Evolutionary conservation across 192 early-diverging fungal genomes (phyloP).

Genomic region (Entomortierella beljakovae): DNA sequence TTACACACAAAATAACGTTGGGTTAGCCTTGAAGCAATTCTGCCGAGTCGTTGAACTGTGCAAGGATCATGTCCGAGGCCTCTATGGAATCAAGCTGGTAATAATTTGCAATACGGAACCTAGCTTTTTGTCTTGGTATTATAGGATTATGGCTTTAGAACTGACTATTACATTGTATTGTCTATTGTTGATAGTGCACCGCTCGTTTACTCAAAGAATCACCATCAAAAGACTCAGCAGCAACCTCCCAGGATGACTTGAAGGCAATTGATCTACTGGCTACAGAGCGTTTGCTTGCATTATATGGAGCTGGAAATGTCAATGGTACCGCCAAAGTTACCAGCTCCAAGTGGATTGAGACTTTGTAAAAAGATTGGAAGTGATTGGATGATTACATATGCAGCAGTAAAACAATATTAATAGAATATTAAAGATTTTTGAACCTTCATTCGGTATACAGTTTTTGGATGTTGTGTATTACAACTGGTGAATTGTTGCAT

Average conservation of each 20-base stretch:
- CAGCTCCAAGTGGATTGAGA: slow-evolving; percentile 49
- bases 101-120: neutral
- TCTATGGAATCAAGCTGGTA: slow-evolving; percentile 89
- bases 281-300: slow-evolving; percentile 41
- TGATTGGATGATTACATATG: neutral
- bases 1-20: slow-evolving; percentile 74
- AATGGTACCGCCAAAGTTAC: slow-evolving; percentile 20
- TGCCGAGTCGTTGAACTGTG: slow-evolving; percentile 90
- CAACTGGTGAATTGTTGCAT: too few species aligned
- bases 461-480: too few species aligned
- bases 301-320: slow-evolving; percentile 28
- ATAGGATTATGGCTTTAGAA: too few species aligned
- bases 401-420: neutral
- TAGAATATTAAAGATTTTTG: neutral
- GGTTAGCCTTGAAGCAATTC: slow-evolving; percentile 87
- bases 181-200: slow-evolving; percentile 22
- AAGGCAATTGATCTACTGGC: slow-evolving; percentile 49
- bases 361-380: slow-evolving; percentile 5
- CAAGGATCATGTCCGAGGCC: slow-evolving; percentile 84
- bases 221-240: slow-evolving; percentile 43
- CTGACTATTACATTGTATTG: neutral
- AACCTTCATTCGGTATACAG: neutral
- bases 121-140: neutral
- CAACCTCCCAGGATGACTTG: slow-evolving; percentile 40
- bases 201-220: slow-evolving; percentile 36